Percentiles rank a stretch among this genome's conserved stretches.
These are phyloP conservation scores for Plasmodium knowlesi DNA, from an alignment of 169 alveolate species.

Conservation along the genomic window DNA sequence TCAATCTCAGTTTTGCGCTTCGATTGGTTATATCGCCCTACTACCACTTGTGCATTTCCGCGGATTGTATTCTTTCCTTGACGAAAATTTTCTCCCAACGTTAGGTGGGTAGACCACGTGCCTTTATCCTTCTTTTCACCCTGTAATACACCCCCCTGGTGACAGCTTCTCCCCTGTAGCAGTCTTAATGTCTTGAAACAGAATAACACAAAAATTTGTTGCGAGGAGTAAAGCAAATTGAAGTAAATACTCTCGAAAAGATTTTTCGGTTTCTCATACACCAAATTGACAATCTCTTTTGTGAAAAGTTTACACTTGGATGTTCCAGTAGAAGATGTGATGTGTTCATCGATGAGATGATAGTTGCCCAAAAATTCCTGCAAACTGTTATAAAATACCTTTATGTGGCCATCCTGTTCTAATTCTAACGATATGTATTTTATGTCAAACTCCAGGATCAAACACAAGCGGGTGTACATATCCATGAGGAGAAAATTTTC, in stretches of 20 bases:
- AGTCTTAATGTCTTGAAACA: conserved; percentile 21
- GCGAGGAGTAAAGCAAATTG: conserved; percentile 29
- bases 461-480: conserved; percentile 35
- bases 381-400: conserved; percentile 22
- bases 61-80: not conserved
- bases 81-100: not conserved
- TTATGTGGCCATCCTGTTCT: conserved; percentile 30
- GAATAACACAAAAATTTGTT: conserved; percentile 35
- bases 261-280: conserved; percentile 7
- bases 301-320: conserved; percentile 10
- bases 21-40: not conserved
- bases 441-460: conserved; percentile 43
- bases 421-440: conserved; percentile 24
- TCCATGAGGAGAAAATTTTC: conserved; percentile 48
- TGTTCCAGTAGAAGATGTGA: not conserved
- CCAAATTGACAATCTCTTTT: conserved; percentile 25
- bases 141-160: not conserved
- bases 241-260: conserved; percentile 16
- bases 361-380: conserved; percentile 9
- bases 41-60: not conserved
- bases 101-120: not conserved
- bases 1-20: conserved; percentile 18
- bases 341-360: conserved; percentile 40
- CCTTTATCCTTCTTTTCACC: not conserved
- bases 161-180: conserved; percentile 1